Conservation (phyloP, 2,329 filamentous ascomycete species). For the Ciborinia camelliae region DNA sequence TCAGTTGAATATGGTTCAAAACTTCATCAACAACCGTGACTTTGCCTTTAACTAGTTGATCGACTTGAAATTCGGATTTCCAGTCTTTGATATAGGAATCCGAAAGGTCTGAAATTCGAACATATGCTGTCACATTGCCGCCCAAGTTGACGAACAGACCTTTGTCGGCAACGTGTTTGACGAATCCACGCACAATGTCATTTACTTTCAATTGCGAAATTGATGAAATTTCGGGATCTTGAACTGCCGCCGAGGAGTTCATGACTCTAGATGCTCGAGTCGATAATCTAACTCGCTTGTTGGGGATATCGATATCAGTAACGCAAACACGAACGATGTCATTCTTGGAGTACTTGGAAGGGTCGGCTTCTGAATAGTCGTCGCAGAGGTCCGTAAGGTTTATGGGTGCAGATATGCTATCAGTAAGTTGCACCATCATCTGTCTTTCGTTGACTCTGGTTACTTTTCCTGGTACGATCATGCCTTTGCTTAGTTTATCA, state of each 20-base stretch:
- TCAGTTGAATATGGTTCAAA: conserved; percentile 75
- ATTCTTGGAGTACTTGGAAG: conserved; percentile 73
- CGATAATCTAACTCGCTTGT: conserved; percentile 81
- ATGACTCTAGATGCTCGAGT: conserved; percentile 83
- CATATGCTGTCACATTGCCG: conserved; percentile 74
- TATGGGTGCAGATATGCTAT: conserved; percentile 73
- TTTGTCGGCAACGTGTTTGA: conserved; percentile 85
- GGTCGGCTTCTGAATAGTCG: conserved; percentile 78
- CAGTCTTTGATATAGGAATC: conserved; percentile 93
- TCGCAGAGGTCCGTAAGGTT: conserved; percentile 81
- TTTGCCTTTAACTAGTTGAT: conserved; percentile 87
- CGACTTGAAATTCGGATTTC: conserved; percentile 83
- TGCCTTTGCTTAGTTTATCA: conserved; percentile 69
- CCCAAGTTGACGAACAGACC: conserved; percentile 85
- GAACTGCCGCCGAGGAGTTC: conserved; percentile 76
- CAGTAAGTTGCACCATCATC: conserved; percentile 80
- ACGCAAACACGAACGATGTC: conserved; percentile 87
- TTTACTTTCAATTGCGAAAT: conserved; percentile 70
- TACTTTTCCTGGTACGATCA: conserved; percentile 78
- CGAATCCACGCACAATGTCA: conserved; percentile 82
- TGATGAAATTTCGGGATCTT: conserved; percentile 74
- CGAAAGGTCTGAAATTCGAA: conserved; percentile 83
- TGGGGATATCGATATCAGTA: conserved; percentile 72
- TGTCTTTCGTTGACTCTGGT: conserved; percentile 83
- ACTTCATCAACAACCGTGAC: conserved; percentile 68